Evolutionary conservation across 2,329 filamentous ascomycete genomes (phyloP).

Genomic region (Scedosporium boydii): DNA sequence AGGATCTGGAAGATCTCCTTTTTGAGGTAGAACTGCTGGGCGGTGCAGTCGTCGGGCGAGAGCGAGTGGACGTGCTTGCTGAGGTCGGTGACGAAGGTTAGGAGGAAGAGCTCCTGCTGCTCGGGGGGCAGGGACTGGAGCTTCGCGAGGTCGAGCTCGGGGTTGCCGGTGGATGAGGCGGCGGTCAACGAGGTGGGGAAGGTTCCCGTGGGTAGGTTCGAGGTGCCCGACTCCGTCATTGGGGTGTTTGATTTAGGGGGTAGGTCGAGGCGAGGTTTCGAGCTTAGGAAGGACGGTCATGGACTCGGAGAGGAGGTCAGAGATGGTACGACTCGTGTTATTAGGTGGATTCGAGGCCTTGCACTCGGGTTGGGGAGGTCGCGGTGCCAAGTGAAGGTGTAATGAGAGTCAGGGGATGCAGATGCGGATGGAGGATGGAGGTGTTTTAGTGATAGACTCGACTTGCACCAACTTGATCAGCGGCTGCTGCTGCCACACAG

Average conservation of each 20-base stretch:
- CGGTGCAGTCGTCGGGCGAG: constrained; percentile 68
- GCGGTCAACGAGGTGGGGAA: constrained; percentile 14
- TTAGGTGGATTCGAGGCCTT: background rate
- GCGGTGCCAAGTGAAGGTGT: background rate
- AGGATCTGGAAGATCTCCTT: constrained; percentile 92
- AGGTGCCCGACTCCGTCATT: constrained; percentile 22
- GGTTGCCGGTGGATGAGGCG: constrained; percentile 38
- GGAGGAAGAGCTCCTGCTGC: constrained; percentile 89
- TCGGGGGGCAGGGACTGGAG: constrained; percentile 82
- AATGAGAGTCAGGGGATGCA: background rate
- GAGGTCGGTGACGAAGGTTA: constrained; percentile 79
- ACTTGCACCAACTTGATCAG: background rate
- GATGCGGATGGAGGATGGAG: background rate
- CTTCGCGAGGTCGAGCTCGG: constrained; percentile 82
- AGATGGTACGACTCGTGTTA: background rate
- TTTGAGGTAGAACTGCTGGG: constrained; percentile 86
- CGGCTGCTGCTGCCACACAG: background rate
- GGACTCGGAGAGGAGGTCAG: background rate
- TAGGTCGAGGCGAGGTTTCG: background rate
- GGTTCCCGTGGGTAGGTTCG: constrained; percentile 27
- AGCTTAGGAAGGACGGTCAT: background rate
- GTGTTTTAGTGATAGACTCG: background rate
- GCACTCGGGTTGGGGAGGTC: background rate
- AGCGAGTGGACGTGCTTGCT: constrained; percentile 70
- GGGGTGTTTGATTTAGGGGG: constrained; percentile 13